phyloP scores from a whole-genome alignment of 1,284 basidiomycete genomes.

The Trametes sp. region DNA sequence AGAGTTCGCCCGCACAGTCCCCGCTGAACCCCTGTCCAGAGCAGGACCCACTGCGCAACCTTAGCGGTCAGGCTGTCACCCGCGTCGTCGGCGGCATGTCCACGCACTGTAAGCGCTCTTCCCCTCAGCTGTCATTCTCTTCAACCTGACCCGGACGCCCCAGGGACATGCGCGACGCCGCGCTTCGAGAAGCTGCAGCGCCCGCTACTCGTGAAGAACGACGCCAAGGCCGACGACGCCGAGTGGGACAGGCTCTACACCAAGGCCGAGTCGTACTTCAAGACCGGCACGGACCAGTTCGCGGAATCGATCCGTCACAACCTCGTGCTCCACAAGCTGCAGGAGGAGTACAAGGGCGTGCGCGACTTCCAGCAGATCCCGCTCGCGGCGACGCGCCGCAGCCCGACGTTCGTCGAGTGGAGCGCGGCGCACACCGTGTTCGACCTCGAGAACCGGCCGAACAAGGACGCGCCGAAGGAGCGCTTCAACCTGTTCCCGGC shows the following conservation, averaged over 20 bases:
- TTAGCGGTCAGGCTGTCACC: constrained; percentile 39
- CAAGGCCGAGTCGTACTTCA: constrained; percentile 36
- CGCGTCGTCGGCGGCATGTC: constrained; percentile 45
- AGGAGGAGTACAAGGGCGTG: constrained; percentile 21
- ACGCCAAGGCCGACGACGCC: constrained; percentile 16
- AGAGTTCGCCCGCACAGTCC: neutral
- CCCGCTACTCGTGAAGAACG: constrained; percentile 20
- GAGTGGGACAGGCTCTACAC: constrained; percentile 36
- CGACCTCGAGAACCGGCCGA: constrained; percentile 25
- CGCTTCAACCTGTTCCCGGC: constrained; percentile 29
- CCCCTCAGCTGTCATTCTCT: neutral
- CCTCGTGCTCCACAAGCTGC: constrained; percentile 37
- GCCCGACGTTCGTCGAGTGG: constrained; percentile 41
- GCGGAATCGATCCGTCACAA: constrained; percentile 41
- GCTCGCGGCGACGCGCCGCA: constrained; percentile 39
- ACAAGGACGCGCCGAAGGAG: constrained; percentile 21
- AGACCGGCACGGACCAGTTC: constrained; percentile 36
- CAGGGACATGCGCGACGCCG: constrained; percentile 41
- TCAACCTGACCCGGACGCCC: neutral
- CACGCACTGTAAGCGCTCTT: constrained; percentile 32
- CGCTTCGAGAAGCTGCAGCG: constrained; percentile 29
- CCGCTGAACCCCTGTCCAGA: neutral
- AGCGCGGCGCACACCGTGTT: constrained; percentile 37
- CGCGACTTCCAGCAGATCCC: constrained; percentile 37
- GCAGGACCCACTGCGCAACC: constrained; percentile 34